These are phyloP conservation scores for Tricholoma furcatifolium DNA, from an alignment of 768 basidiomycete species.

Conservation along the genomic window DNA sequence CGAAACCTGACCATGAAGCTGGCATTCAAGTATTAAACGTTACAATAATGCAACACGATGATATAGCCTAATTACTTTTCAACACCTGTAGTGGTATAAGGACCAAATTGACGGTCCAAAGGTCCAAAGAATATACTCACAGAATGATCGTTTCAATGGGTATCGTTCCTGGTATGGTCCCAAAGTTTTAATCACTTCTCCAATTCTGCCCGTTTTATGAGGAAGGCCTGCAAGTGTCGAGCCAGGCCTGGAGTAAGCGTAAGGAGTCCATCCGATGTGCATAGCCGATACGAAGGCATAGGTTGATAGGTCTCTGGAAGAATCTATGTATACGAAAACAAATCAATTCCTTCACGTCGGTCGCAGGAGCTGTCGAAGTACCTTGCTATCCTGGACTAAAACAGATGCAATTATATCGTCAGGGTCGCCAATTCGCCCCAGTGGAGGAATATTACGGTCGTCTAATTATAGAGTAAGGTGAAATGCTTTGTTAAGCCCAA, in stretches of 20 bases:
- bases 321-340: slow-evolving; percentile 41
- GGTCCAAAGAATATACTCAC: too few species aligned
- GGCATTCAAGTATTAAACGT: too few species aligned
- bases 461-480: slow-evolving; percentile 40
- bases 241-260: slow-evolving; percentile 70
- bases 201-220: slow-evolving; percentile 30
- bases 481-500: slow-evolving; percentile 1
- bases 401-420: slow-evolving; percentile 84
- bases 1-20: too few species aligned
- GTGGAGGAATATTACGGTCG: slow-evolving; percentile 68
- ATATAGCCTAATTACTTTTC: too few species aligned
- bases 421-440: slow-evolving; percentile 76
- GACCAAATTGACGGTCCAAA: slow-evolving; percentile 11
- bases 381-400: slow-evolving; percentile 67
- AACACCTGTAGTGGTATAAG: too few species aligned
- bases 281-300: slow-evolving; percentile 83
- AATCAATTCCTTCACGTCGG: neutral
- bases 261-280: slow-evolving; percentile 70
- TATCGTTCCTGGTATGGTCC: neutral
- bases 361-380: slow-evolving; percentile 22
- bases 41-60: too few species aligned
- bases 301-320: slow-evolving; percentile 71
- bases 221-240: slow-evolving; percentile 38
- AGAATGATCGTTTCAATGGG: neutral
- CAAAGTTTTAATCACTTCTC: slow-evolving; percentile 23